Conservation (phyloP, 345 rosid species). For the Lenwebbia sp. region DNA sequence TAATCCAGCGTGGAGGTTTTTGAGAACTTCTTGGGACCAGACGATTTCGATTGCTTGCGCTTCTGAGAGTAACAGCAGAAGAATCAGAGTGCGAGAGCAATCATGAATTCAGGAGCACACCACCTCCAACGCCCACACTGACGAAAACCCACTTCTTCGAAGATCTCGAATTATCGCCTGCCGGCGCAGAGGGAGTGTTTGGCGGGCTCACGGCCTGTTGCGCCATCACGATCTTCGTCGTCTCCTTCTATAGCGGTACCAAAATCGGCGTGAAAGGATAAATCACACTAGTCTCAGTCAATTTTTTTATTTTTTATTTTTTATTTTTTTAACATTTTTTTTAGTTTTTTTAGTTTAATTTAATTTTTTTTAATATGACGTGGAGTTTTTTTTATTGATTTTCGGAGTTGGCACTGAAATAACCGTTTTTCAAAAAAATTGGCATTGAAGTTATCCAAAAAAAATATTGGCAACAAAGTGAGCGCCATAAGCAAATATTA, state of each 20-base stretch:
- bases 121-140: constrained; percentile 50
- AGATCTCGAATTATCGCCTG: constrained; percentile 12
- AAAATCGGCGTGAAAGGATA: constrained; percentile 50
- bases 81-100: constrained; percentile 18
- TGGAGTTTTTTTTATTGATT: too few species aligned
- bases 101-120: constrained; percentile 21
- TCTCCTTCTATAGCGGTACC: constrained; percentile 51
- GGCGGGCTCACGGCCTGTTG: constrained; percentile 5
- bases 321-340: too few species aligned
- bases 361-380: too few species aligned
- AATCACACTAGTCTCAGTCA: constrained; percentile 11
- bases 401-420: too few species aligned
- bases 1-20: constrained; percentile 17
- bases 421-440: too few species aligned
- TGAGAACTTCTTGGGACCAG: constrained; percentile 1
- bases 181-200: neutral
- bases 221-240: constrained; percentile 13
- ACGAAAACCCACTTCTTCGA: constrained; percentile 43
- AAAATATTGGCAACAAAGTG: too few species aligned
- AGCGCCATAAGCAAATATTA: too few species aligned
- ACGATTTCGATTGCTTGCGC: neutral
- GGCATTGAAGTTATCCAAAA: too few species aligned
- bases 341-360: too few species aligned
- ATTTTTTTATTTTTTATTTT: neutral
- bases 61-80: constrained; percentile 9